Conservation (phyloP, 2,329 filamentous ascomycete genomes). For the Chaetomium sp. region DNA sequence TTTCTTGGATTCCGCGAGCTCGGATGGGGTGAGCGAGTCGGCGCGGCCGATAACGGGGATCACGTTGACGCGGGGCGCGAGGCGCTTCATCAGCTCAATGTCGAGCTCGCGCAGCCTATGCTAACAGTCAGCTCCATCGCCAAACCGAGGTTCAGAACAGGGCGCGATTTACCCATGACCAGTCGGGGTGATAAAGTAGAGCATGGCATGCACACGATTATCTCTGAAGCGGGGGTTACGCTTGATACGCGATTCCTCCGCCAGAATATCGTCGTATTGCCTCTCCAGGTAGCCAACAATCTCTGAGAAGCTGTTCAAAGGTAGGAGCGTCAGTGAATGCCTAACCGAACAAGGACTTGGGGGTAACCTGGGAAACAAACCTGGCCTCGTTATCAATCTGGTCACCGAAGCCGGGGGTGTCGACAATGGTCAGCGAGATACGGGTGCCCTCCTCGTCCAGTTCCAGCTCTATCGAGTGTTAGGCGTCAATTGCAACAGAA, state of each 20-base stretch:
- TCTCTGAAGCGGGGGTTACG: slow-evolving; percentile 99
- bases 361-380: slow-evolving; percentile 40
- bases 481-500: background rate
- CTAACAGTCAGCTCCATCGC: slow-evolving; percentile 19
- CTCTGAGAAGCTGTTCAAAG: slow-evolving; percentile 70
- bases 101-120: slow-evolving; percentile 90
- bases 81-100: slow-evolving; percentile 98
- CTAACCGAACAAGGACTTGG: background rate
- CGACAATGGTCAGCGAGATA: slow-evolving; percentile 96
- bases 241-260: slow-evolving; percentile 99
- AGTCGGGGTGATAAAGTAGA: slow-evolving; percentile 99
- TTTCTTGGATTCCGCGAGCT: slow-evolving; percentile 98
- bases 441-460: slow-evolving; percentile 97
- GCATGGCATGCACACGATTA: slow-evolving; percentile 94
- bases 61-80: slow-evolving; percentile 96
- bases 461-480: slow-evolving; percentile 63
- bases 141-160: background rate
- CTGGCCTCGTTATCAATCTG: slow-evolving; percentile 99
- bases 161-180: slow-evolving; percentile 70
- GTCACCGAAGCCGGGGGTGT: slow-evolving; percentile 96
- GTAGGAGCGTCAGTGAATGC: slow-evolving; percentile 4
- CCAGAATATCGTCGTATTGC: slow-evolving; percentile 98
- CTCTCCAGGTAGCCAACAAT: slow-evolving; percentile 98
- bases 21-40: slow-evolving; percentile 90
- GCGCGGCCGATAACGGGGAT: slow-evolving; percentile 98